phyloP scores from a whole-genome alignment of 768 basidiomycete species.

The Auricularia cornea region DNA sequence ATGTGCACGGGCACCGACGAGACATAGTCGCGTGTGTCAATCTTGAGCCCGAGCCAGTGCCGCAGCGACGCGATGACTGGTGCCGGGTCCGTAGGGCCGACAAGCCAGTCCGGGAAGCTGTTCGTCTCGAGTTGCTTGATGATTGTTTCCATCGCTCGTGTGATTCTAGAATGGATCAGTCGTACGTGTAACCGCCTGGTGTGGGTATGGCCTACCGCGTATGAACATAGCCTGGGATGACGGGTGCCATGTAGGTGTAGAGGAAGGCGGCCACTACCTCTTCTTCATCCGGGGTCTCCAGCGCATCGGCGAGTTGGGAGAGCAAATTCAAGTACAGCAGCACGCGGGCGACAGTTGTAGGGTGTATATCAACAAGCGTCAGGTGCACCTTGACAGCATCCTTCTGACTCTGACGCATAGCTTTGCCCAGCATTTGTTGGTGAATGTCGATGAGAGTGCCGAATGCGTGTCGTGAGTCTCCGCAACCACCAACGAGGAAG shows the following conservation, averaged over 20 bases:
- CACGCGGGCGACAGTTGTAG: constrained; percentile 17
- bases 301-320: constrained; percentile 11
- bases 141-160: background rate
- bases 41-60: background rate
- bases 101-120: background rate
- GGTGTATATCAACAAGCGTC: constrained; percentile 21
- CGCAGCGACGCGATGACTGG: background rate
- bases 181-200: background rate
- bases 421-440: background rate
- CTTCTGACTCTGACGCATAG: constrained; percentile 9
- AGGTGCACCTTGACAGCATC: constrained; percentile 13
- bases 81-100: background rate
- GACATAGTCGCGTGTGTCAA: background rate
- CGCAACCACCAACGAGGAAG: constrained; percentile 22
- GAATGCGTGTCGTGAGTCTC: constrained; percentile 21
- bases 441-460: constrained; percentile 20
- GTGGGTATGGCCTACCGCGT: constrained; percentile 9
- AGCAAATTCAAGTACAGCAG: constrained; percentile 17
- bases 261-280: constrained; percentile 20
- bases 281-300: constrained; percentile 3
- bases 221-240: constrained; percentile 17
- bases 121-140: background rate
- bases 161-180: background rate
- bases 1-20: background rate
- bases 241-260: constrained; percentile 16